phyloP scores from a whole-genome alignment of 345 rosid genomes.

The Pelargonium nanum region DNA sequence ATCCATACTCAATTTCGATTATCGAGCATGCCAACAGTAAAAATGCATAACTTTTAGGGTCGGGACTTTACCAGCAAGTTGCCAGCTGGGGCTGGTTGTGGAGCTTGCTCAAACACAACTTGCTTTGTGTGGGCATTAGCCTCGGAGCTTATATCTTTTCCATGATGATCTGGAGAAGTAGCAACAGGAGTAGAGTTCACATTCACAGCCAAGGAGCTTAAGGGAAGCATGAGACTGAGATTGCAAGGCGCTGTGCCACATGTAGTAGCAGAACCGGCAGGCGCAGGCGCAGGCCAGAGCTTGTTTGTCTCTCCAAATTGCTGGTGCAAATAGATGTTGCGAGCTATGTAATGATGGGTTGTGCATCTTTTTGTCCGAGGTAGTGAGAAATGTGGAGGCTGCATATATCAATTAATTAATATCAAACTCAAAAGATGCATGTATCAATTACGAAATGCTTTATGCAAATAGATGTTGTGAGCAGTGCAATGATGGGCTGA shows the following conservation, averaged over 20 bases:
- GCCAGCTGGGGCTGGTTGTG: not conserved
- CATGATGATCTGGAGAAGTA: not conserved
- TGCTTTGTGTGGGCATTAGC: slow-evolving; percentile 25
- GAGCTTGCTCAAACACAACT: not conserved
- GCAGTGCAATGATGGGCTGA: not conserved
- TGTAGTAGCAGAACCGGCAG: slow-evolving; percentile 18
- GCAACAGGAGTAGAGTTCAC: slow-evolving; percentile 17
- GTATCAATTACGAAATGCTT: too few relatives aligned
- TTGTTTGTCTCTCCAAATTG: slow-evolving; percentile 30
- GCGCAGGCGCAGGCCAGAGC: slow-evolving; percentile 25
- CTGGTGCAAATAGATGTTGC: slow-evolving; percentile 23
- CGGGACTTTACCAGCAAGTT: slow-evolving; percentile 1
- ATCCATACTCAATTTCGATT: too few relatives aligned
- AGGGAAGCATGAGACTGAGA: slow-evolving; percentile 12
- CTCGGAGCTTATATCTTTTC: not conserved
- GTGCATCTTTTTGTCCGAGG: not conserved
- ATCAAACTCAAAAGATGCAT: too few relatives aligned
- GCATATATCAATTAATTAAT: not conserved
- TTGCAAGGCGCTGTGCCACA: slow-evolving; percentile 6
- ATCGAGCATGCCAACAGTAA: not conserved
- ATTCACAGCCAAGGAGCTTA: slow-evolving; percentile 19
- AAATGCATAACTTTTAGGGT: not conserved
- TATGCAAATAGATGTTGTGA: slow-evolving; percentile 10
- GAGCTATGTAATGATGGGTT: not conserved
- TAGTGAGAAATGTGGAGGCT: too few relatives aligned